Base-by-base conservation (phyloP, 176 grass and related monocot species). In the Eragrostis nindensis region DNA sequence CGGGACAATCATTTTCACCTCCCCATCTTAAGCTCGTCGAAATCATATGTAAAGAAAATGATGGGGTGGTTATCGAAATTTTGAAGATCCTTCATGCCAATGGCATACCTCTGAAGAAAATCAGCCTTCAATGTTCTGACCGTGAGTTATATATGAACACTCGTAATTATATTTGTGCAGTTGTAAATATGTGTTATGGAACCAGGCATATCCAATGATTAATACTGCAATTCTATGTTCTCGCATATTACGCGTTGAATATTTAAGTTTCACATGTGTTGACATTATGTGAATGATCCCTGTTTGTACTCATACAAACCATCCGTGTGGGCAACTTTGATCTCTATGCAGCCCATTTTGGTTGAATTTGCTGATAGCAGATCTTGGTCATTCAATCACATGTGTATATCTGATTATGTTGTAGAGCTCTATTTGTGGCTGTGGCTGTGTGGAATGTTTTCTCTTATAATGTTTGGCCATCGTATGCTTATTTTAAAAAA, bases 61-160 rank as follows among this genome's bases (percentile, higher is more conserved):
- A 70, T 70, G 38, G 3, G 14, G 70, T 27, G 38, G n/a, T 80
- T 70, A 49, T 55, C 8, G 25, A 41, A 30, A 21, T 27, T 69
- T 70, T 80, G 38, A 29, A 80, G 50, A 41, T 46, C 36, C 70
- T 80, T 39, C 57, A 9, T 30, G 39, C 0, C 50, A 44, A 11
- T 45, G 50, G 65, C 50, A 57, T 70, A 59, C 49, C 66, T 19
- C 65, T n/a, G 8, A 9, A 70, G 39, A 68, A 80, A 80, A 70
- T 80, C 42, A 56, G 25, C 17, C 27, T 68, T 11, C 78, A 44
- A 41, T 14, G 10, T 65, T 65, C 44, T 14, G 60, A 5, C 18
- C 0, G 75, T 79, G 47, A 79, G 62, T n/a, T n/a, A n/a, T 79
- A 66, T 39, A 21, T 73, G 18, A 11, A 39, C 49, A 1, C 49